Conservation (phyloP, 148 eudicot species). For the Diospyros kaki region DNA sequence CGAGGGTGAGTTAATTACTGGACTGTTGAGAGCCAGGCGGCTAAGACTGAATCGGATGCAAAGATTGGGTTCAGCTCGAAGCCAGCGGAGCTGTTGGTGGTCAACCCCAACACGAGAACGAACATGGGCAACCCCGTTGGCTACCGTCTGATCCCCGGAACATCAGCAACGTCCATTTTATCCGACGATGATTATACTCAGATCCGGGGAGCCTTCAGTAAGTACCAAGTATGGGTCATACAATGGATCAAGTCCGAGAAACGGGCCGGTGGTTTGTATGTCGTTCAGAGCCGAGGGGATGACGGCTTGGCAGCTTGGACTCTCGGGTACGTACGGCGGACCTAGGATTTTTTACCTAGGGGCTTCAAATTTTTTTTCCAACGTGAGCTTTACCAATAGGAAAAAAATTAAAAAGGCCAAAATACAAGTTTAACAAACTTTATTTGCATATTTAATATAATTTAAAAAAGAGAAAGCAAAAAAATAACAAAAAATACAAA, state of each 20-base stretch:
- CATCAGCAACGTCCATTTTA: constrained; percentile 18
- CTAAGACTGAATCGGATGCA: constrained; percentile 41
- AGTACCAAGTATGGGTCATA: constrained; percentile 45
- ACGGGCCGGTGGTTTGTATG: constrained; percentile 48
- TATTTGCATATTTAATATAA: too few species aligned
- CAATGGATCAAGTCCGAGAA: constrained; percentile 49
- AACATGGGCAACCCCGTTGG: constrained; percentile 44
- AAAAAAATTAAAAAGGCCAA: too few species aligned
- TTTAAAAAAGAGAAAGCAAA: too few species aligned
- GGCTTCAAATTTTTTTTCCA: too few species aligned
- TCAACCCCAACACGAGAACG: constrained; percentile 48
- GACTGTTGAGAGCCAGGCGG: constrained; percentile 32
- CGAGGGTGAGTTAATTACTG: constrained; percentile 42
- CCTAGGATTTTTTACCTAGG: too few species aligned
- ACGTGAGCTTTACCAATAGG: too few species aligned
- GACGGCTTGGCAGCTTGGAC: constrained; percentile 32
- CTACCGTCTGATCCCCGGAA: constrained; percentile 36
- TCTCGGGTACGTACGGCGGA: constrained; percentile 19
- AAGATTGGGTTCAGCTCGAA: constrained; percentile 23
- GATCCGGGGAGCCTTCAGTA: constrained; percentile 35
- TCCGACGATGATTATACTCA: constrained; percentile 42
- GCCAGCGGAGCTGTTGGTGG: constrained; percentile 23
- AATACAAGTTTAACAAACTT: too few species aligned
- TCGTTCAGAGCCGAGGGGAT: constrained; percentile 43
- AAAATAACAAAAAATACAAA: too few species aligned